Base-by-base conservation (phyloP, 108 stramenopile genomes). In the Bacterosira constricta region DNA sequence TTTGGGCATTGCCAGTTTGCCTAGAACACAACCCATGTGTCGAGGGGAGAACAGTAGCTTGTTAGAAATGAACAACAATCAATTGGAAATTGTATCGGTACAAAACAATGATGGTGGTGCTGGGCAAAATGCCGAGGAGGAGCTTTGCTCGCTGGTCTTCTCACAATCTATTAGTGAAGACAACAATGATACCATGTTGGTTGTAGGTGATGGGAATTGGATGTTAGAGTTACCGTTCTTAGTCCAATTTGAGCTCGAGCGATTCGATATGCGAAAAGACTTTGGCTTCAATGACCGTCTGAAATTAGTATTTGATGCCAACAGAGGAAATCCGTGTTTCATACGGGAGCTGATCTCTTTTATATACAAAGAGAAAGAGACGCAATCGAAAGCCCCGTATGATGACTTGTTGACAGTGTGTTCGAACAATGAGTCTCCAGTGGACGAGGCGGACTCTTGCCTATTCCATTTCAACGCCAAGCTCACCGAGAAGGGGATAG, bases 401-500 rank as follows among this genome's bases (percentile, higher is more conserved):
- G 6, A 46, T 2, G 30, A 45, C 42, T 31, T 63, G 4, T 8
- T 63, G 12, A 47, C 41, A 7, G 41, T 38, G 30, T 42, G 27
- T 30, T 25, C 21, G 4, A 18, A 44, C 3, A 44, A 45, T 46
- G 62, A 23, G 29, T 13, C 9, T 23, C 15, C 35, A 31, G 62
- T 63, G 15, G 62, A 63, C 21, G 29, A 63, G n/a, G 42, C 36
- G 4, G n/a, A 45, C 21, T 63, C 62, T 6, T 63, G 62, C 42
- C 39, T 63, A 6, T 27, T 63, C 20, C 42, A 44, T 7, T 63
- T 63, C 44, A 38, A 63, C 13, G 62, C 62, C 6, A 63, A 63
- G 17, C 42, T 63, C 41, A 30, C 44, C 21, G 5, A 29, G 11
- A 17, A 47, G n/a, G 62, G 62, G 32, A 27, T 63, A 46, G 62